phyloP scores from a whole-genome alignment of 352 stramenopile genomes.

The Phytopythium montanum region DNA sequence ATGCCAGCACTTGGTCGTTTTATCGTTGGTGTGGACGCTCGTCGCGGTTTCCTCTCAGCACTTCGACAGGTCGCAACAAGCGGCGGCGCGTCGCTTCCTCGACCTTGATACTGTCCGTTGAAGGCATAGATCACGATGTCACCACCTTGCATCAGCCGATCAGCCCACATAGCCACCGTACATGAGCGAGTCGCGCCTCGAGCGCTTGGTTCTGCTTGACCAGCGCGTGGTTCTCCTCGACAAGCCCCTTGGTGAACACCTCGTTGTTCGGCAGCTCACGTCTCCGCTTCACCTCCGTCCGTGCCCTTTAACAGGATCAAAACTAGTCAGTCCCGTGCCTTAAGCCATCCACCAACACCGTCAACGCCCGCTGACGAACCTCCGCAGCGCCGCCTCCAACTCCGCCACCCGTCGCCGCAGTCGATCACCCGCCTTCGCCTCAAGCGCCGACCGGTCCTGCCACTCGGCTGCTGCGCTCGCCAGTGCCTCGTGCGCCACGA shows the following conservation, averaged over 20 bases:
- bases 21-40: too few species aligned
- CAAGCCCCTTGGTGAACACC: conserved; percentile 53
- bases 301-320: conserved; percentile 16
- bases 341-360: neutral
- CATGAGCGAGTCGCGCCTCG: conserved; percentile 39
- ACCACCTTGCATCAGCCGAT: too few species aligned
- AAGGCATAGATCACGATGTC: neutral
- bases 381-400: conserved; percentile 35
- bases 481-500: conserved; percentile 31
- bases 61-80: neutral
- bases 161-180: conserved; percentile 8
- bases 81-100: neutral
- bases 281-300: conserved; percentile 56
- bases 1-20: too few species aligned
- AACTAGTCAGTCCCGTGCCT: neutral
- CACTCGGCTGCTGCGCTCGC: conserved; percentile 26
- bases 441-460: conserved; percentile 37
- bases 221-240: conserved; percentile 59
- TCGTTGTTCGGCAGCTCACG: conserved; percentile 56
- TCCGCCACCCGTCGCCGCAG: conserved; percentile 27
- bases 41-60: neutral
- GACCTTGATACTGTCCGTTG: neutral
- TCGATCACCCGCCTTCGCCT: conserved; percentile 27
- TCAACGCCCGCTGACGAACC: conserved; percentile 11
- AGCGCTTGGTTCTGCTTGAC: conserved; percentile 27